A percentile compares a stretch with the other conserved stretches of the same genome.
Evolutionary conservation across 495 filamentous ascomycete species (phyloP).

Genomic region (Rhizodiscina lignyota): DNA sequence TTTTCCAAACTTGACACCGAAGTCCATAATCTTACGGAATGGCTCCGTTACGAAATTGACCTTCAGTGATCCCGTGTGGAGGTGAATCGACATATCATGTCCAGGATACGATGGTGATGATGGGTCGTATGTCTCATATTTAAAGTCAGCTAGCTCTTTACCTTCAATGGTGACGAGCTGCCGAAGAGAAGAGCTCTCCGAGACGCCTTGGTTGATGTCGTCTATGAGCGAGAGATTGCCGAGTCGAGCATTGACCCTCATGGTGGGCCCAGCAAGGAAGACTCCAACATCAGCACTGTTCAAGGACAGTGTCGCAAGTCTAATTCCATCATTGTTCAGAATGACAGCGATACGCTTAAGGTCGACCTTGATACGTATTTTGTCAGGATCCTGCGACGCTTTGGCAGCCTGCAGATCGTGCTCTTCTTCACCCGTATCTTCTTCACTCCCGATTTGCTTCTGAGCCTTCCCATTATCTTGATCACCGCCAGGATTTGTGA

Average conservation of each 20-base stretch:
- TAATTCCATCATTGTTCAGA: slow-evolving; percentile 95
- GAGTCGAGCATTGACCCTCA: slow-evolving; percentile 72
- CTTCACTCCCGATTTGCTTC: slow-evolving; percentile 19
- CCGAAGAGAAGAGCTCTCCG: slow-evolving; percentile 61
- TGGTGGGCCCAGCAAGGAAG: slow-evolving; percentile 65
- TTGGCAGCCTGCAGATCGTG: slow-evolving; percentile 17
- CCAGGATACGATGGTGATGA: slow-evolving; percentile 64
- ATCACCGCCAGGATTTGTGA: slow-evolving; percentile 49
- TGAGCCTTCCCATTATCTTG: slow-evolving; percentile 19
- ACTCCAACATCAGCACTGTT: slow-evolving; percentile 83
- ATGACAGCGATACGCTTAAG: slow-evolving; percentile 86
- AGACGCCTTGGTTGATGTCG: slow-evolving; percentile 84
- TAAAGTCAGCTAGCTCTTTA: slow-evolving; percentile 92
- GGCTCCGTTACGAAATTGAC: slow-evolving; percentile 93
- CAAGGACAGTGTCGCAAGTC: slow-evolving; percentile 80
- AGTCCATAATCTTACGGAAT: slow-evolving; percentile 95
- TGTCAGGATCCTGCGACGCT: slow-evolving; percentile 25
- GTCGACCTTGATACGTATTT: slow-evolving; percentile 75
- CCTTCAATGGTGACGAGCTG: slow-evolving; percentile 88
- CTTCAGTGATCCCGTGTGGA: slow-evolving; percentile 85
- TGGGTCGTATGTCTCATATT: slow-evolving; percentile 86
- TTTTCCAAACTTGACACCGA: slow-evolving; percentile 93
- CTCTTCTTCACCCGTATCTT: slow-evolving; percentile 9
- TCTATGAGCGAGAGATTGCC: slow-evolving; percentile 80
- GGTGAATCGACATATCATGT: slow-evolving; percentile 81